Percentiles rank a stretch among this genome's conserved stretches.
These are phyloP conservation scores for Fusarium hostae DNA, from an alignment of 2,329 filamentous ascomycete genomes.

Conservation along the genomic window DNA sequence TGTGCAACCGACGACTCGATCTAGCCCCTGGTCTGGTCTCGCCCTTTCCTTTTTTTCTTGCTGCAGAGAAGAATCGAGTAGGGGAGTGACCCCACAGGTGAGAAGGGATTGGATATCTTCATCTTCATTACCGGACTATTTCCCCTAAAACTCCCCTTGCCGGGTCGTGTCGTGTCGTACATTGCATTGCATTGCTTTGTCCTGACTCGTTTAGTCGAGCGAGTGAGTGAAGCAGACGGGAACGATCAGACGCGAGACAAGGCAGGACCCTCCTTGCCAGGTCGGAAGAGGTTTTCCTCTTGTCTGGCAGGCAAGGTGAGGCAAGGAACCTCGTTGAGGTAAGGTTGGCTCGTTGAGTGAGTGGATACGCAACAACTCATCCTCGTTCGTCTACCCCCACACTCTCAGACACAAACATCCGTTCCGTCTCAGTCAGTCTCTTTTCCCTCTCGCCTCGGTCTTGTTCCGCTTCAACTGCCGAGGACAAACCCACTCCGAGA, in stretches of 20 bases:
- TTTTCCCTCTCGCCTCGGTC: slow-evolving; percentile 5
- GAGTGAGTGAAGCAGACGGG: neutral
- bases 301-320: neutral
- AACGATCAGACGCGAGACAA: neutral
- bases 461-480: slow-evolving; percentile 15
- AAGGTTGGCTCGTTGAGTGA: neutral
- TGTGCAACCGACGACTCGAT: slow-evolving; percentile 24
- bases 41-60: neutral
- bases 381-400: slow-evolving; percentile 24
- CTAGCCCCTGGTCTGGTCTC: slow-evolving; percentile 10
- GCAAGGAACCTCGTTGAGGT: neutral
- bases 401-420: slow-evolving; percentile 13
- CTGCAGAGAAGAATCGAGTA: neutral
- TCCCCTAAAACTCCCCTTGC: neutral
- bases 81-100: slow-evolving; percentile 4
- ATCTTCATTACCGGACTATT: slow-evolving; percentile 9
- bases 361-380: slow-evolving; percentile 27
- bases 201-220: slow-evolving; percentile 12
- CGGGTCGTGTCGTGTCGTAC: neutral
- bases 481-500: slow-evolving; percentile 22
- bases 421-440: slow-evolving; percentile 9
- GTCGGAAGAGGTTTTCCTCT: neutral
- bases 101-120: slow-evolving; percentile 3
- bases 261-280: neutral
- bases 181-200: slow-evolving; percentile 1